Conservation (phyloP, 805 yeast genomes). For the Deakozyma indianensis region DNA sequence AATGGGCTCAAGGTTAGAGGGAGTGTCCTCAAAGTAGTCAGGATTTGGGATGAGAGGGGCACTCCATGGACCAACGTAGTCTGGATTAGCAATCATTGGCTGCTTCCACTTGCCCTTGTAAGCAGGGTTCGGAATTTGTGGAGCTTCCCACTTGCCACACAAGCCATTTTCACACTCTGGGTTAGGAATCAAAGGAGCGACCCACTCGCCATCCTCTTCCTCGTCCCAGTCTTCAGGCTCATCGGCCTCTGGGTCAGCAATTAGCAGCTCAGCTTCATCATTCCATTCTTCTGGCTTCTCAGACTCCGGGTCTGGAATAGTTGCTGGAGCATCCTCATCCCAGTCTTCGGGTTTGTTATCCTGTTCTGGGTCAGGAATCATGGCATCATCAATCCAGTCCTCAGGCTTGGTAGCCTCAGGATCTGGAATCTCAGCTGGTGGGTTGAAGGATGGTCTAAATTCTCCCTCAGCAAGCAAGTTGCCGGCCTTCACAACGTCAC, state of each 20-base stretch:
- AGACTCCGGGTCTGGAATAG: slow-evolving; percentile 55
- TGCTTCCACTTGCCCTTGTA: slow-evolving; percentile 71
- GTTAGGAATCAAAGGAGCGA: slow-evolving; percentile 52
- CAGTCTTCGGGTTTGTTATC: slow-evolving; percentile 68
- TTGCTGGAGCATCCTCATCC: slow-evolving; percentile 56
- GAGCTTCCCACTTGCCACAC: slow-evolving; percentile 74
- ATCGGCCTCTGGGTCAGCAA: slow-evolving; percentile 52
- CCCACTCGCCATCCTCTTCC: slow-evolving; percentile 80
- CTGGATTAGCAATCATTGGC: slow-evolving; percentile 58
- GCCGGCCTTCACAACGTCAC: slow-evolving; percentile 59
- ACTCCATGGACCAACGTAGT: slow-evolving; percentile 64
- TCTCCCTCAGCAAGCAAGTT: slow-evolving; percentile 39
- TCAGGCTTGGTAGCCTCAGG: slow-evolving; percentile 48
- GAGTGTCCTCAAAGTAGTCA: slow-evolving; percentile 44
- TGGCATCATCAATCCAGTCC: slow-evolving; percentile 65
- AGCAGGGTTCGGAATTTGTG: slow-evolving; percentile 48
- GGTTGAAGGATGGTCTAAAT: slow-evolving; percentile 53
- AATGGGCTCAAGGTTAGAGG: slow-evolving; percentile 49
- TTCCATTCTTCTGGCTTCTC: slow-evolving; percentile 69
- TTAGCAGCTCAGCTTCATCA: slow-evolving; percentile 40
- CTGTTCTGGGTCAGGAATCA: slow-evolving; percentile 53
- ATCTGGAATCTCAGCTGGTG: slow-evolving; percentile 51
- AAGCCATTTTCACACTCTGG: slow-evolving; percentile 61
- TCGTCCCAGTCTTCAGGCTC: slow-evolving; percentile 80
- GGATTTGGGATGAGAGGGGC: slow-evolving; percentile 61